Evolutionary conservation across 2,329 filamentous ascomycete genomes (phyloP).

Genomic region (Pyrenophora teres): DNA sequence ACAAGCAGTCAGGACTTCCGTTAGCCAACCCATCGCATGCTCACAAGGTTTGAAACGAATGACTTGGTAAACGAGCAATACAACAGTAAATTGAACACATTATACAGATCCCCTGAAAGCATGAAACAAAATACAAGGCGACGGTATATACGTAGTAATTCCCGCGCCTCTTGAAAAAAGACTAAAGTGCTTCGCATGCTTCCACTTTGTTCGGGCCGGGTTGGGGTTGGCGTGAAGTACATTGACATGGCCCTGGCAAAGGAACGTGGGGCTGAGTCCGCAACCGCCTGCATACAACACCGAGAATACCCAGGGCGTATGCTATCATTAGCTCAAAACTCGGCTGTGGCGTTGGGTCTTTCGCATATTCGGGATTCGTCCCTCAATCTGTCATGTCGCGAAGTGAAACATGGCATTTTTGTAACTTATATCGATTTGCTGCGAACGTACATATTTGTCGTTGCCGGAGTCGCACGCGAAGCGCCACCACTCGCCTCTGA

Average conservation of each 20-base stretch:
- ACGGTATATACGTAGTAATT: slow-evolving; percentile 30
- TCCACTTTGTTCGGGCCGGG: slow-evolving; percentile 25
- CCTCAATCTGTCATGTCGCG: slow-evolving; percentile 1
- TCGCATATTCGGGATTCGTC: slow-evolving; percentile 8
- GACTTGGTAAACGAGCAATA: slow-evolving; percentile 16
- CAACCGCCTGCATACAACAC: slow-evolving; percentile 20
- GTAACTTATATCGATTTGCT: slow-evolving; percentile 7
- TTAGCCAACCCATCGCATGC: slow-evolving; percentile 46
- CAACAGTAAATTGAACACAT: slow-evolving; percentile 15
- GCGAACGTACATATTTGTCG: slow-evolving; percentile 4
- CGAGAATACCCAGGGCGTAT: slow-evolving; percentile 34
- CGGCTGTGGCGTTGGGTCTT: slow-evolving; percentile 15
- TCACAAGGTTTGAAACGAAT: slow-evolving; percentile 31
- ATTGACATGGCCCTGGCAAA: slow-evolving; percentile 19
- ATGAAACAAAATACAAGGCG: slow-evolving; percentile 34
- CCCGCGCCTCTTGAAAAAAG: slow-evolving; percentile 27
- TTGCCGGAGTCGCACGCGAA: background rate
- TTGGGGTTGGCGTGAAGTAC: slow-evolving; percentile 25
- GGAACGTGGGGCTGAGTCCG: slow-evolving; percentile 41
- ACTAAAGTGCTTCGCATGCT: slow-evolving; percentile 24
- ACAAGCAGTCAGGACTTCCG: slow-evolving; percentile 28
- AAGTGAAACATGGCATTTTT: slow-evolving; percentile 5
- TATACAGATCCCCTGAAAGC: slow-evolving; percentile 19
- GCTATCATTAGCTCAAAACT: slow-evolving; percentile 39
- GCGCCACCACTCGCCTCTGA: slow-evolving; percentile 2